Conservation (phyloP, 768 basidiomycete genomes). For the Pleurotus giganteus region DNA sequence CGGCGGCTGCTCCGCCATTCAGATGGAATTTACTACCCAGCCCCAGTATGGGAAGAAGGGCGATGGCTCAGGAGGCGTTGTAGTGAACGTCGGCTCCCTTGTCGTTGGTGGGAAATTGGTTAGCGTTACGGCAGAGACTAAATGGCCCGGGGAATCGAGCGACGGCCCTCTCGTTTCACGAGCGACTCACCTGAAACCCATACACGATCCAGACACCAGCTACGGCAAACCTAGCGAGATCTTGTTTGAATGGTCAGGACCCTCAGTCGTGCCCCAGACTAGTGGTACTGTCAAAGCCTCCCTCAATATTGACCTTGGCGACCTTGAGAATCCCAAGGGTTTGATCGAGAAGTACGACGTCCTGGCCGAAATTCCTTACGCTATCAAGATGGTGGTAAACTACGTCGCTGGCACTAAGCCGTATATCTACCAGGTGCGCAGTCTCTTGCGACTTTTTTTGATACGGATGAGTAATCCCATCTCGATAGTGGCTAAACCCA, state of each 20-base stretch:
- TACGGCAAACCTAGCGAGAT: conserved; percentile 74
- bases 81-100: conserved; percentile 81
- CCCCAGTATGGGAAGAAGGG: conserved; percentile 78
- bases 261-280: conserved; percentile 52
- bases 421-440: conserved; percentile 85
- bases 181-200: conserved; percentile 58
- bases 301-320: conserved; percentile 57
- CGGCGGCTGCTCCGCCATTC: conserved; percentile 79
- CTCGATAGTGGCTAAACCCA: conserved; percentile 45
- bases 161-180: conserved; percentile 57
- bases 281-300: conserved; percentile 56
- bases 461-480: conserved; percentile 20
- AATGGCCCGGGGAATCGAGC: conserved; percentile 61
- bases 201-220: conserved; percentile 75
- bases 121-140: conserved; percentile 77
- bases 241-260: conserved; percentile 75
- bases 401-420: conserved; percentile 94
- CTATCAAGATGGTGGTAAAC: conserved; percentile 89
- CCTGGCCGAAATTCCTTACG: conserved; percentile 90
- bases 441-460: conserved; percentile 20
- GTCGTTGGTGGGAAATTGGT: conserved; percentile 79
- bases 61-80: conserved; percentile 77
- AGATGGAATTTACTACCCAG: conserved; percentile 95
- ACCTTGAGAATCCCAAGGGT: conserved; percentile 58
- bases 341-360: conserved; percentile 93